Base-by-base conservation (phyloP, 176 grass and related monocot species). In the Eleusine indica region DNA sequence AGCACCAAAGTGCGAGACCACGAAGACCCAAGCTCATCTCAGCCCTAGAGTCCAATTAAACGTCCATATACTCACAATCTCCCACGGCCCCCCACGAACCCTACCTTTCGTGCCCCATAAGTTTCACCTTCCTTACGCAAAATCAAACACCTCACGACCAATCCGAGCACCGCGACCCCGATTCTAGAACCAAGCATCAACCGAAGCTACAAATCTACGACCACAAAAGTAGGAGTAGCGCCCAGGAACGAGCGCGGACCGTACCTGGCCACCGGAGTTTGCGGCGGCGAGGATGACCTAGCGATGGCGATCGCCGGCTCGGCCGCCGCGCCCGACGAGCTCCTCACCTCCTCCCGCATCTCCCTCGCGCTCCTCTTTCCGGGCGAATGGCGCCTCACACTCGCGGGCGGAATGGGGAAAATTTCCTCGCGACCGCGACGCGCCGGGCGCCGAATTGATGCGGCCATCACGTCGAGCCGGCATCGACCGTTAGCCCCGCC, bases 271-370 rank as follows among this genome's bases (percentile, higher is more conserved):
- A 91, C 96, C 40, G 96, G 89, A 7, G 93, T 99, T 6, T 82
- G 85, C 52, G 89, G 91, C 81, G 95, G 92, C 29, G 95, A 94
- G 64, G 88, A 94, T 47, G 92, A 94, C 32, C 95, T 86, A 9
- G 62, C 95, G 30, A 92, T 57, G 66, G 86, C 86, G 35, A 92
- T 35, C 58, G 86, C 80, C 62, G 77, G 83, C 37, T 97, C 94
- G 61, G 85, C 87, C 86, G 75, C 91, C 56, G 83, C 89, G 75
- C 80, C 88, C 64, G 88, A 87, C 76, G 93, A 99, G 87, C 89
- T 99, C 85, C 89, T 86, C 10, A 99, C 96, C 91, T 99, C 93
- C 81, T 99, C 93, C 49, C 91, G 73, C 93, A 93, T 98, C 88
- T 85, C 78, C 58, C 47, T 80, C 41, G 53, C 17, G 68, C 75